Evolutionary conservation across 1,139 yeast genomes (phyloP).

Genomic region (Yamadazyma dushanensis): DNA sequence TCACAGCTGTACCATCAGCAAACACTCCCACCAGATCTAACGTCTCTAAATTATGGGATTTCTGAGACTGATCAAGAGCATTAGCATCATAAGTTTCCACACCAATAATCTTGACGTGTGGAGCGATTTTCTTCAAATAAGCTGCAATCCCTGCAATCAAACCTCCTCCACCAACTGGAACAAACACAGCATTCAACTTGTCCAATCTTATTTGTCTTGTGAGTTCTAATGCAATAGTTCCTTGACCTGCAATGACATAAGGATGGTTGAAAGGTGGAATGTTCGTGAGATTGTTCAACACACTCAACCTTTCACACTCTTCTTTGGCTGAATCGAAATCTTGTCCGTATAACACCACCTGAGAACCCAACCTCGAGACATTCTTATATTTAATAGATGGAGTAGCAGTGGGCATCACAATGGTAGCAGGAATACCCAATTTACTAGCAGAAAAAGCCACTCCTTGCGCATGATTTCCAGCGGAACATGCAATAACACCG

Average conservation of each 20-base stretch:
- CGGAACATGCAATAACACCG: conserved; percentile 97
- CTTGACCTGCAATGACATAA: conserved; percentile 98
- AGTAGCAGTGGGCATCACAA: conserved; percentile 97
- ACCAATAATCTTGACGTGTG: conserved; percentile 92
- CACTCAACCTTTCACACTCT: conserved; percentile 75
- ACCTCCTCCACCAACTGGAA: conserved; percentile 98
- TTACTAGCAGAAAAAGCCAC: conserved; percentile 90
- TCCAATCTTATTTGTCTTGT: conserved; percentile 81
- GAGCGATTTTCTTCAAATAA: conserved; percentile 92
- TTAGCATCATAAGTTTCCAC: conserved; percentile 96
- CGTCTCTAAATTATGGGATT: conserved; percentile 51
- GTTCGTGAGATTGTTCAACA: conserved; percentile 72
- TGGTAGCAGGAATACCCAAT: conserved; percentile 87
- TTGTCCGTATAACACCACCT: conserved; percentile 89
- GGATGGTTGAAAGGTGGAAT: conserved; percentile 99
- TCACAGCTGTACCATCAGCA: conserved; percentile 99
- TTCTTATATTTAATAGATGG: conserved; percentile 92
- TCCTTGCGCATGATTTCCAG: conserved; percentile 99
- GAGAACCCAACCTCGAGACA: conserved; percentile 89
- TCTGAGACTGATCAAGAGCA: conserved; percentile 77
- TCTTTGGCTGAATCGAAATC: conserved; percentile 91
- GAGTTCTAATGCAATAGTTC: conserved; percentile 92
- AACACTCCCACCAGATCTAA: conserved; percentile 85
- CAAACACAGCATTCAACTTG: conserved; percentile 81
- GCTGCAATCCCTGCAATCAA: conserved; percentile 87